Evolutionary conservation across 1,284 basidiomycete species (phyloP).

Genomic region (Austroboletus olivaceoglutinosus): DNA sequence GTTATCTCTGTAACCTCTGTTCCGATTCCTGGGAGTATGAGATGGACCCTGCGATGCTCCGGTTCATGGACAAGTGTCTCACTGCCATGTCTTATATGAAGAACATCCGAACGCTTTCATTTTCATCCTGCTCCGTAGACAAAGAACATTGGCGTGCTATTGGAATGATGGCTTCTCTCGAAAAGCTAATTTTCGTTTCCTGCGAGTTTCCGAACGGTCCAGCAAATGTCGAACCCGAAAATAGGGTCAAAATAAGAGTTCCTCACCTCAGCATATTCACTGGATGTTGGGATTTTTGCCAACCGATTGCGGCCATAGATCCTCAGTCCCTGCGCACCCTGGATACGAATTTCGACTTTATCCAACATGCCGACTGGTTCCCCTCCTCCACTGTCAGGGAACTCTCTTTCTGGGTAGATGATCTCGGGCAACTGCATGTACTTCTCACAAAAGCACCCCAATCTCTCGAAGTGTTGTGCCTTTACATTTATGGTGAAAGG

Average conservation of each 20-base stretch:
- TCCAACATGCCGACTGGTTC: neutral
- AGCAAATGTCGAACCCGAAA: neutral
- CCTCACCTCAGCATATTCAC: neutral
- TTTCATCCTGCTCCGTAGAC: constrained; percentile 6
- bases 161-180: constrained; percentile 6
- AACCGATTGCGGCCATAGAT: neutral
- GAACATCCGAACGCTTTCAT: constrained; percentile 14
- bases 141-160: constrained; percentile 16
- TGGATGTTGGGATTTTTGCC: neutral
- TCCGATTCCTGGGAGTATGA: too few relatives aligned
- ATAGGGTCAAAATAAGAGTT: neutral
- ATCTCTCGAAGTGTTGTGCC: neutral
- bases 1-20: too few relatives aligned
- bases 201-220: constrained; percentile 7
- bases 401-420: neutral
- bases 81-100: constrained; percentile 16
- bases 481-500: neutral
- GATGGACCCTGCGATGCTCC: neutral
- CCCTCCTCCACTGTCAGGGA: constrained; percentile 3
- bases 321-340: constrained; percentile 1
- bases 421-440: too few relatives aligned
- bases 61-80: neutral
- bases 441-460: neutral
- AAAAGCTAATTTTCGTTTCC: constrained; percentile 7
- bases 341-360: neutral